phyloP scores from a whole-genome alignment of 805 yeast species.

The Saccharomycopsis babjevae region DNA sequence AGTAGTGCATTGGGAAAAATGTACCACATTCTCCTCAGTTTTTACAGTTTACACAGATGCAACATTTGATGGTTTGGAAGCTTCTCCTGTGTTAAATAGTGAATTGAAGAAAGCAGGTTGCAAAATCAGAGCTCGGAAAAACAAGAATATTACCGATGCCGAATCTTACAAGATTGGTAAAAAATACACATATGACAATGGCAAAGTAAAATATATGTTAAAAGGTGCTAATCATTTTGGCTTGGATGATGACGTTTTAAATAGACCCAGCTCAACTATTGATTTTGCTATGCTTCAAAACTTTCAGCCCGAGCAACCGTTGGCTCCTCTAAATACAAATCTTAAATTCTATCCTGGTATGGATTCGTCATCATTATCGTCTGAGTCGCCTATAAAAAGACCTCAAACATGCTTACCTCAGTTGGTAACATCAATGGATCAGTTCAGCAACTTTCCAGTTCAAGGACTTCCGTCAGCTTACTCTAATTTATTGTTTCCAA shows the following conservation, averaged over 20 bases:
- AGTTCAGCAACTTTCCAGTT: background rate
- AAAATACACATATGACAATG: slow-evolving; percentile 10
- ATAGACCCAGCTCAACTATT: slow-evolving; percentile 15
- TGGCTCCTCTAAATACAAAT: background rate
- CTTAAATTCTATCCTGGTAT: background rate
- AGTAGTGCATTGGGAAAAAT: slow-evolving; percentile 12
- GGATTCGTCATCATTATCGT: background rate
- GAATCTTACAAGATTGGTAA: slow-evolving; percentile 9
- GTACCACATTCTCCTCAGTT: slow-evolving; percentile 6
- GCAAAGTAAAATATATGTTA: slow-evolving; percentile 4
- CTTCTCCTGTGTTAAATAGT: slow-evolving; percentile 15
- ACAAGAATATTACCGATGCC: slow-evolving; percentile 6
- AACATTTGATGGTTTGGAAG: slow-evolving; percentile 18
- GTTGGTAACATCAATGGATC: slow-evolving; percentile 14
- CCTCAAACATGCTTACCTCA: slow-evolving; percentile 19
- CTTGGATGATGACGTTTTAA: slow-evolving; percentile 8
- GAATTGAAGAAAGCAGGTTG: slow-evolving; percentile 18
- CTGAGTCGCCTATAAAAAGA: slow-evolving; percentile 10
- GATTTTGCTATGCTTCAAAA: slow-evolving; percentile 15
- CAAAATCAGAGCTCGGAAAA: slow-evolving; percentile 17
- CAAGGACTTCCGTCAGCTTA: slow-evolving; percentile 1
- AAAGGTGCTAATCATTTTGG: slow-evolving; percentile 15
- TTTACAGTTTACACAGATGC: slow-evolving; percentile 19
- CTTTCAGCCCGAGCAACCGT: slow-evolving; percentile 2
- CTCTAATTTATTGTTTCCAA: slow-evolving; percentile 4